Evolutionary conservation across 768 basidiomycete genomes (phyloP).

Genomic region (Ramaria sp.): DNA sequence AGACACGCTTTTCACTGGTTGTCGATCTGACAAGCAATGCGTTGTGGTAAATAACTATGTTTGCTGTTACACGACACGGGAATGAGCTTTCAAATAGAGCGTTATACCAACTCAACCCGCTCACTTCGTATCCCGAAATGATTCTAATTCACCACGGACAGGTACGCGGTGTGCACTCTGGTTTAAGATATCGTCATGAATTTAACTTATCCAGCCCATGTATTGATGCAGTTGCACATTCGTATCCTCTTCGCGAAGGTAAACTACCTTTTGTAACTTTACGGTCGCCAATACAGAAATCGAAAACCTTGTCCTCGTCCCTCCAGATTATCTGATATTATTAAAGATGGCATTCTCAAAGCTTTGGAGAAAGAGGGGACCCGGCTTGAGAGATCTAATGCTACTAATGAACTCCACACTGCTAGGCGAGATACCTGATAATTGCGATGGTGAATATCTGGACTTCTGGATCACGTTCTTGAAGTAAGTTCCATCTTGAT

Average conservation of each 20-base stretch:
- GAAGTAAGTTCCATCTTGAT: constrained; percentile 26
- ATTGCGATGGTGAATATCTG: background rate
- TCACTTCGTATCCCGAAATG: constrained; percentile 73
- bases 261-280: constrained; percentile 2
- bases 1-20: constrained; percentile 39
- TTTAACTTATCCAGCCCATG: constrained; percentile 36
- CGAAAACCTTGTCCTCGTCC: constrained; percentile 23
- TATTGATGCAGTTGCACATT: constrained; percentile 52
- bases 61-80: background rate
- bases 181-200: background rate
- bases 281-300: constrained; percentile 39
- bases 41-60: constrained; percentile 38
- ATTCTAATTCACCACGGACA: constrained; percentile 43
- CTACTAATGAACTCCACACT: constrained; percentile 60
- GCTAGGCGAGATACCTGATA: constrained; percentile 21
- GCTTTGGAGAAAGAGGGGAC: constrained; percentile 48
- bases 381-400: constrained; percentile 62
- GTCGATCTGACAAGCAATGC: constrained; percentile 32
- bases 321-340: background rate
- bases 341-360: constrained; percentile 22
- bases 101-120: constrained; percentile 66
- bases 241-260: constrained; percentile 82
- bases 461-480: constrained; percentile 17
- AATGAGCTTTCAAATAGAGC: constrained; percentile 34
- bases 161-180: constrained; percentile 27